Base-by-base conservation (phyloP, 1,139 yeast species). In the Scheffersomyces parashehatae region DNA sequence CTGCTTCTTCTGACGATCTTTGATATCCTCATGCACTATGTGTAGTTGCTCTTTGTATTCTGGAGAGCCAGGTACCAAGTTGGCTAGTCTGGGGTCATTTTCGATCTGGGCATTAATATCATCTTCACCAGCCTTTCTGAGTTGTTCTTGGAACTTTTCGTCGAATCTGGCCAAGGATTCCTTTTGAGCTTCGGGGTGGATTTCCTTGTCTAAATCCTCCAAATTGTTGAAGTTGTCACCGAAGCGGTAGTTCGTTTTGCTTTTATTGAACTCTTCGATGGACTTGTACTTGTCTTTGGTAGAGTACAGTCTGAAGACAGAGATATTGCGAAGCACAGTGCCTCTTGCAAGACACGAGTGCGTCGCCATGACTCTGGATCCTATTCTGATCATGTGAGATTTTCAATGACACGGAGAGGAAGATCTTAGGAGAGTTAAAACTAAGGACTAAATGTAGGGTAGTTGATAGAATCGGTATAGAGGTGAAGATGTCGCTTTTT, bases 251-350 rank as follows among this genome's bases (percentile, higher is more conserved):
- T 62, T 59, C 5, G 67, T 67, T 51, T 68, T 70, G 29, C 54
- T 54, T 41, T 67, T 67, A 50, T 74, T 73, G 59, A 72, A 73
- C 38, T 68, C 70, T 10, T 72, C 76, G 38, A 73, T 67, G 33
- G 60, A 55, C 24, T 45, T 44, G 39, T 41, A 49, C 24, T 31
- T 31, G 24, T 31, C 20, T 13, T 31, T 5, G n/a, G 15, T 14
- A 13, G 35, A 31, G 35, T 31, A 31, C 20, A 31, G n/a, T 13
- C 35, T 31, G 35, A 14, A 14, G 20, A 14, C 26, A 6, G 26
- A 20, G 26, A 20, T 20, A 20, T 20, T 20, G 26, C 26, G 26
- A 8, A 20, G 8, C 26, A 20, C 26, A 20, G 26, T 6, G 8
- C 26, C 7, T 20, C 26, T 20, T 20, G 26, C 26, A 3, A 20